phyloP scores from a whole-genome alignment of 805 yeast species.

The Teunomyces aglyptinius region DNA sequence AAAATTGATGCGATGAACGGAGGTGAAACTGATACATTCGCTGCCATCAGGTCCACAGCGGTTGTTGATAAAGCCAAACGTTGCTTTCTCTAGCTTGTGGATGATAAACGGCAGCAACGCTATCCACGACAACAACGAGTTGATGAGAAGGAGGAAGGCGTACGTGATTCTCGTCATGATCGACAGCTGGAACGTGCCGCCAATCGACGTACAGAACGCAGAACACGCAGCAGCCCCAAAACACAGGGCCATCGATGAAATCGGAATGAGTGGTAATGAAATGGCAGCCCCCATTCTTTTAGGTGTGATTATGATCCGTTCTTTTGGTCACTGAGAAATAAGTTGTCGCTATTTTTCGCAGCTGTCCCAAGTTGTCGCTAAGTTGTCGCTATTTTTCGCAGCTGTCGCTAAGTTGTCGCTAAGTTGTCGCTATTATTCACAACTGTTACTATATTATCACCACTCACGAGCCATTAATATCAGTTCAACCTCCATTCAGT shows the following conservation, averaged over 20 bases:
- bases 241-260: constrained; percentile 59
- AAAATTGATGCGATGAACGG: constrained; percentile 89
- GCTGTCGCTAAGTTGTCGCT: neutral
- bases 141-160: constrained; percentile 72
- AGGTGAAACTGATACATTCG: constrained; percentile 83
- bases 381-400: neutral
- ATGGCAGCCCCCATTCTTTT: constrained; percentile 60
- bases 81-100: constrained; percentile 65
- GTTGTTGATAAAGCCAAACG: constrained; percentile 65
- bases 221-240: constrained; percentile 74
- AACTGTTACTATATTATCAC: neutral
- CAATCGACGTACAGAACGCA: constrained; percentile 49
- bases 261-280: constrained; percentile 67
- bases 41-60: constrained; percentile 71
- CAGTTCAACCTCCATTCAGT: no score
- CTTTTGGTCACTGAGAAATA: no score
- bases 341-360: no score
- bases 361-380: neutral
- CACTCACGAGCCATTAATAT: no score
- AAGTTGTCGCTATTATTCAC: neutral
- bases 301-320: no score
- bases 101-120: constrained; percentile 80
- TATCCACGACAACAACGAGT: constrained; percentile 89
- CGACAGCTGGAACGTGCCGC: constrained; percentile 69
- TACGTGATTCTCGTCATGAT: constrained; percentile 84